A percentile compares a stretch with the other conserved stretches of the same genome.
Evolutionary conservation across 1,284 basidiomycete species (phyloP).

Genomic region (Xerocomus alliaceus): DNA sequence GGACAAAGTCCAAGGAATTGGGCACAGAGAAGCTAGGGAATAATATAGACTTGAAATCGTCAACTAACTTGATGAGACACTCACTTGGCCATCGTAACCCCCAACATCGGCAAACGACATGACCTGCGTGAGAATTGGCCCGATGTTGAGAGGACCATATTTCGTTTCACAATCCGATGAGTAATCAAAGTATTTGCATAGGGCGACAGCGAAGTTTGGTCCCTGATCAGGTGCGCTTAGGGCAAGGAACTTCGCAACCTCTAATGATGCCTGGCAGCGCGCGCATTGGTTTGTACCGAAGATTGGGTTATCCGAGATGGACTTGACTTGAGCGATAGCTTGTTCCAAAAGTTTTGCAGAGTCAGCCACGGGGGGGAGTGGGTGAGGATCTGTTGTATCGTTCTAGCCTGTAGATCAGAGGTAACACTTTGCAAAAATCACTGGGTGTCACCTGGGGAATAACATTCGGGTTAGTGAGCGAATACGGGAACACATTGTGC

Average conservation of each 20-base stretch:
- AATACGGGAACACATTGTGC: constrained; percentile 62
- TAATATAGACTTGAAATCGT: constrained; percentile 25
- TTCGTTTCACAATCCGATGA: constrained; percentile 57
- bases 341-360: constrained; percentile 52
- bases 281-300: constrained; percentile 63
- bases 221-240: constrained; percentile 69
- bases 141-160: constrained; percentile 57
- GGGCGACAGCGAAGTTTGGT: constrained; percentile 59
- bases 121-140: constrained; percentile 71
- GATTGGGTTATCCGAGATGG: constrained; percentile 56
- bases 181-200: constrained; percentile 69
- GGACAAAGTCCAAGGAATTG: constrained; percentile 61
- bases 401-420: constrained; percentile 41
- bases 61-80: constrained; percentile 22
- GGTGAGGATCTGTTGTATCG: constrained; percentile 67
- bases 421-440: not conserved
- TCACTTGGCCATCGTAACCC: constrained; percentile 73
- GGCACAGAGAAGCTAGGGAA: constrained; percentile 56
- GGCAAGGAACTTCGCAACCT: constrained; percentile 70
- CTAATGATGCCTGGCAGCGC: constrained; percentile 66
- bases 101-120: constrained; percentile 68
- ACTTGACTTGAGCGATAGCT: constrained; percentile 61
- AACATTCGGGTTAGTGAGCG: constrained; percentile 63
- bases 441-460: constrained; percentile 52
- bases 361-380: constrained; percentile 62